Evolutionary conservation across 495 filamentous ascomycete species (phyloP).

Genomic region (Bacidia rubella): DNA sequence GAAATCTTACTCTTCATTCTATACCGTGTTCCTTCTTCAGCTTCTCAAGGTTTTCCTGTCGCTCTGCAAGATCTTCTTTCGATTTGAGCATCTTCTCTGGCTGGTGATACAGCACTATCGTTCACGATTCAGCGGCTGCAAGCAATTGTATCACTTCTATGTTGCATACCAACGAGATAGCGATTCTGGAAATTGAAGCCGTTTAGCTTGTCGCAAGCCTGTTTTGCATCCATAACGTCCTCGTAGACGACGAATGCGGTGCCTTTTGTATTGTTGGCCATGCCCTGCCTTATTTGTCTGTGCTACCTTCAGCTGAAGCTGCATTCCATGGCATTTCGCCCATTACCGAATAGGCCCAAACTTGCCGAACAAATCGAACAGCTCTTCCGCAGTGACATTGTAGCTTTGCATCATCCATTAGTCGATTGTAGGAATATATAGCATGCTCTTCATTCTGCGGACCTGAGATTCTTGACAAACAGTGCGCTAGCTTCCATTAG

Average conservation of each 20-base stretch:
- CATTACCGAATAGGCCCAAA: constrained; percentile 91
- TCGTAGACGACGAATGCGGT: constrained; percentile 99
- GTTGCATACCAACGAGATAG: constrained; percentile 84
- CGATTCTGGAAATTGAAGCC: constrained; percentile 99
- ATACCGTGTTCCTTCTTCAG: constrained; percentile 96
- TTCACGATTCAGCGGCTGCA: not conserved
- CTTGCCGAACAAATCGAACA: constrained; percentile 90
- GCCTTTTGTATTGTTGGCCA: constrained; percentile 92
- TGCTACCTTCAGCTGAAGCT: constrained; percentile 20
- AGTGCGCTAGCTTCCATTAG: constrained; percentile 52
- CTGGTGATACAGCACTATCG: constrained; percentile 90
- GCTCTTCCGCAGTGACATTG: constrained; percentile 86
- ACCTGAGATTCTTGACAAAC: constrained; percentile 97
- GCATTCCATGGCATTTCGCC: no score
- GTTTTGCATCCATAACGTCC: constrained; percentile 97
- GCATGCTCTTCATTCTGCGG: not conserved
- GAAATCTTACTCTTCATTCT: constrained; percentile 50
- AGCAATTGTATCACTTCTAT: constrained; percentile 9
- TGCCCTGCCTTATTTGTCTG: constrained; percentile 97
- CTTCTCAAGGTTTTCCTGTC: constrained; percentile 94
- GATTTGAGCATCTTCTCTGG: constrained; percentile 91
- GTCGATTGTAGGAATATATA: not conserved
- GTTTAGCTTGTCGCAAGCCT: constrained; percentile 97
- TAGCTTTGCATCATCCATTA: constrained; percentile 43
- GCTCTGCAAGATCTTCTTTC: constrained; percentile 86